Evolutionary conservation across 2,329 filamentous ascomycete species (phyloP), one percentile per base, ranked within the genome.

Genomic region (Arthroderma sp.): DNA sequence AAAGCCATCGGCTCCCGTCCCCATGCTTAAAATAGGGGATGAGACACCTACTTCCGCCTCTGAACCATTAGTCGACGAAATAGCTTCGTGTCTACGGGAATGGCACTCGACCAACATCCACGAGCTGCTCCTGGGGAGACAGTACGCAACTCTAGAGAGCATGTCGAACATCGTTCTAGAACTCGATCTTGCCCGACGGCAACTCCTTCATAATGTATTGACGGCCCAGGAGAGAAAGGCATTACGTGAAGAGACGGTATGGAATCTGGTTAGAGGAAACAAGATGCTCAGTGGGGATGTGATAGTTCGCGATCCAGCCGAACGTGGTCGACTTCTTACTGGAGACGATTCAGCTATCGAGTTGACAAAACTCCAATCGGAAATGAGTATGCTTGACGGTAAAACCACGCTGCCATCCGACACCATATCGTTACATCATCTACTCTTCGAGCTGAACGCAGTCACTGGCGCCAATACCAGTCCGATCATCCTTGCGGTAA

Each of bases 41-140:
- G 93, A 98, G 75, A 95, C 90, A 1, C 88, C 91, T 1, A 95
- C 89, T 0, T 96, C 90, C 4, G 78, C 82, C 15, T 84, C 87
- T 7, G 94, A 98, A 70, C 93, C 93, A 1, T 74, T 98, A 60
- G 91, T 98, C 23, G 93, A 98, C 72, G 93, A 98, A 71, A 97
- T 98, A 65, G 91, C 93, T 13, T 96, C 91, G 2, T 98, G 93
- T 69, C 75, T 98, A 61, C 83, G 93, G 64, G 93, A 98, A 79
- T 98, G 93, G 94, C 91, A 98, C 74, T 95, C 93, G 19, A 95
- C 91, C 17, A 94, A 96, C 68, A 79, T 98, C 15, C 94, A 98
- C 73, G 89, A 95, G 68, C 78, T 97, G 23, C 79, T 98, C 1
- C 80, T 98, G 7, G 83, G 84, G 19, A 82, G 89, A 60, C 84